Evolutionary conservation across 2,329 filamentous ascomycete species (phyloP).

Genomic region (Botrytis galanthina): DNA sequence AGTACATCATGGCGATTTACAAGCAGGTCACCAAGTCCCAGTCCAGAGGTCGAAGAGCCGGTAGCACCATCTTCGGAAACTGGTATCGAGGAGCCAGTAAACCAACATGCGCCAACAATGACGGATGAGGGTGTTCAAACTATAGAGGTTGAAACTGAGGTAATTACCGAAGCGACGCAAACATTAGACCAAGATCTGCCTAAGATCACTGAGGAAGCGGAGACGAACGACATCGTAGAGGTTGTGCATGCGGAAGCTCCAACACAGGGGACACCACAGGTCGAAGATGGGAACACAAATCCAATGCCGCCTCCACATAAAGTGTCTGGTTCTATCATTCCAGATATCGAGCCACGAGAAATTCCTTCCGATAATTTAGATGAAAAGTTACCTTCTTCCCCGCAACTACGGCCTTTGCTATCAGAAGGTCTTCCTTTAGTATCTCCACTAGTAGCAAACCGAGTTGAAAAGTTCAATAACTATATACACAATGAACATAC

Average conservation of each 20-base stretch:
- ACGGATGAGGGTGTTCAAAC: conserved; percentile 44
- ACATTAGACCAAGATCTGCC: not conserved
- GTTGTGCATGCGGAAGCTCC: not conserved
- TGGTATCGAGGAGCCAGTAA: conserved; percentile 24
- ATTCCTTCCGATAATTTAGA: not conserved
- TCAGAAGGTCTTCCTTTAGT: conserved; percentile 35
- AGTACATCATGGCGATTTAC: conserved; percentile 71
- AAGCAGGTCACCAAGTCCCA: conserved; percentile 68
- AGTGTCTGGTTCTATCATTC: not conserved
- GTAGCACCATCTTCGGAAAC: conserved; percentile 20
- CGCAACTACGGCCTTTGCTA: conserved; percentile 30
- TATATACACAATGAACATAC: not conserved
- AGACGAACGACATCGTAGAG: not conserved
- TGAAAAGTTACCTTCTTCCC: conserved; percentile 28
- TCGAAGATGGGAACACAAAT: not conserved
- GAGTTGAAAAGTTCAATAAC: conserved; percentile 14
- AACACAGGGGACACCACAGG: not conserved
- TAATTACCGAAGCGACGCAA: conserved; percentile 21
- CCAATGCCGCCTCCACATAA: conserved; percentile 9
- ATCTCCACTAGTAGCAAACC: conserved; percentile 30
- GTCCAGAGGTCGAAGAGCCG: conserved; percentile 40
- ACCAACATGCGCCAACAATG: conserved; percentile 35
- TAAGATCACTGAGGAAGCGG: not conserved
- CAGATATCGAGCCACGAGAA: not conserved
- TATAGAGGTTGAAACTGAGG: conserved; percentile 37